These are phyloP conservation scores for Millerago galiae DNA, from an alignment of 805 yeast species.

Conservation along the genomic window DNA sequence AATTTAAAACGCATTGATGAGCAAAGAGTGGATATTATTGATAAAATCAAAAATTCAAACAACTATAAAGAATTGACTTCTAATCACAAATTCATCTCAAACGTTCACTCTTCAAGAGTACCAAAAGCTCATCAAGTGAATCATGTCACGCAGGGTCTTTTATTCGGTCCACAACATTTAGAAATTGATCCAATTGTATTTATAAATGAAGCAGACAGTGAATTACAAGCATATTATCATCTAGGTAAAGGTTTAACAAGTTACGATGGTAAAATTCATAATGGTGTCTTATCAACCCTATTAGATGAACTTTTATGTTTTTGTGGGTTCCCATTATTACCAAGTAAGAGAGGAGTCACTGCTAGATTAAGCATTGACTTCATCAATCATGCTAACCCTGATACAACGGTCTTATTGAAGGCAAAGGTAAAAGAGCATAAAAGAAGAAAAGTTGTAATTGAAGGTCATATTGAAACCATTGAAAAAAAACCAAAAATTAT, in stretches of 20 bases:
- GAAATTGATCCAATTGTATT: slow-evolving; percentile 75
- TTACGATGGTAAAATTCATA: slow-evolving; percentile 68
- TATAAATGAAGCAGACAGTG: slow-evolving; percentile 41
- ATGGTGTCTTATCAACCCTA: slow-evolving; percentile 72
- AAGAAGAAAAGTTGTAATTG: slow-evolving; percentile 79
- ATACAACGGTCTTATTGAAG: slow-evolving; percentile 55
- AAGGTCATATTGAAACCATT: slow-evolving; percentile 56
- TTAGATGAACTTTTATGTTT: slow-evolving; percentile 81
- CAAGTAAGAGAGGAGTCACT: slow-evolving; percentile 82
- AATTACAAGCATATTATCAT: slow-evolving; percentile 60
- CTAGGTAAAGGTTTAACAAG: slow-evolving; percentile 63
- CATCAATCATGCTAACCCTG: slow-evolving; percentile 39
- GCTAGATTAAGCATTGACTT: slow-evolving; percentile 69
- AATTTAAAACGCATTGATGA: slow-evolving; percentile 15
- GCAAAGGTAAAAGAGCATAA: slow-evolving; percentile 60
- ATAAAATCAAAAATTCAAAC: slow-evolving; percentile 22
- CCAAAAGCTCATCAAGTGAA: slow-evolving; percentile 55
- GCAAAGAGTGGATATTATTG: slow-evolving; percentile 23
- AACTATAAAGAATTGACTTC: slow-evolving; percentile 21
- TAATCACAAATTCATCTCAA: slow-evolving; percentile 21
- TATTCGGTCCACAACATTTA: slow-evolving; percentile 60
- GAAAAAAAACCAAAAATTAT: slow-evolving; percentile 33
- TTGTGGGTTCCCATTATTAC: slow-evolving; percentile 79
- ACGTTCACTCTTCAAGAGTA: slow-evolving; percentile 37
- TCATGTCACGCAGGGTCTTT: slow-evolving; percentile 66